Base-by-base conservation (phyloP, 164 flowering plant species). In the Saururus chinensis region DNA sequence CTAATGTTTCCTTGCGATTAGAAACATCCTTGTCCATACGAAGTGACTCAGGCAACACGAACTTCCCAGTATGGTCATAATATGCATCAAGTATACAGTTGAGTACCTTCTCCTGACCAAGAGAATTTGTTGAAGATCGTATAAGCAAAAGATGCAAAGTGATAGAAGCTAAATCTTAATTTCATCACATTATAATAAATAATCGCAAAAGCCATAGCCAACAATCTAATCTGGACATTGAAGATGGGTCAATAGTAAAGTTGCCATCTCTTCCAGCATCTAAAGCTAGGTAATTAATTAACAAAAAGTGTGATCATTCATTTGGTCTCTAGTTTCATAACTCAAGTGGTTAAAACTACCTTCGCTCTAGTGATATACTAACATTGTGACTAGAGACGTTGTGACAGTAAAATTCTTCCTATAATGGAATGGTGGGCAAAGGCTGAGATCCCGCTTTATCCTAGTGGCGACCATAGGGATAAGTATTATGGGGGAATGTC, bases 31-130 rank as follows among this genome's bases (percentile, higher is more conserved):
- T 89, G 53, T 67, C 71, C 78, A 89, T 86, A 69, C 61, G 60
- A 58, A 92, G 83, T 37, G 75, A 78, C 55, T 78, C 79, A 12
- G 96, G 98, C 49, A 89, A 87, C 10, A 62, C 67, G 49, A 84
- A 19, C 23, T 53, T 66, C 63, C 76, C 80, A 63, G 72, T 69
- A 75, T 82, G 62, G 55, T 80, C 79, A 51, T 76, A 70, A 72
- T 86, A 89, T 40, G 96, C 84, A 60, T 82, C 82, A 64, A 60
- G 70, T 16, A 92, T 81, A 74, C 84, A 89, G 65, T 78, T 56
- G 19, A 87, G 82, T 56, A 88, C 90, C 51, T 66, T 67, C 22
- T 86, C 90, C 98, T 92, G 86, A 30, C 37, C 37, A 30, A 30
- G 37, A 30, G 37, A 30, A 30, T 30, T 2, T 2, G 37, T 30